These are phyloP conservation scores for Lizonia empirigonia DNA, from an alignment of 2,329 filamentous ascomycete species.

Conservation along the genomic window DNA sequence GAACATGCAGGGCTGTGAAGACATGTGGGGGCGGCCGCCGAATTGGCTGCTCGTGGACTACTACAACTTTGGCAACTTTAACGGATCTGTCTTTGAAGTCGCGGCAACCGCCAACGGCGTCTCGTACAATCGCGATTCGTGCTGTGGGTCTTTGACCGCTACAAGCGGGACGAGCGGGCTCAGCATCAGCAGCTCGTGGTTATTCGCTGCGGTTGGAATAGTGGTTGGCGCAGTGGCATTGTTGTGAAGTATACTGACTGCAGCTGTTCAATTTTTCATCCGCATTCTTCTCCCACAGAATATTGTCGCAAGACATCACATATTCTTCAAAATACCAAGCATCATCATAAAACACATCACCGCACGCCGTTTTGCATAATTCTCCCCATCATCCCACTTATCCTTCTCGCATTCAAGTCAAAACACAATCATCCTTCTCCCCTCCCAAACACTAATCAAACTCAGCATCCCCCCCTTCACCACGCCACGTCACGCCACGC, in stretches of 20 bases:
- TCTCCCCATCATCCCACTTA: too few relatives aligned
- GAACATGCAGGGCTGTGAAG: constrained; percentile 34
- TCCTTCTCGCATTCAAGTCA: too few relatives aligned
- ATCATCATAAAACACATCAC: too few relatives aligned
- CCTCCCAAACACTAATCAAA: too few relatives aligned
- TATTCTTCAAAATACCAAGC: too few relatives aligned
- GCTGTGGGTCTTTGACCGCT: constrained; percentile 28
- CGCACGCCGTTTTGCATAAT: too few relatives aligned
- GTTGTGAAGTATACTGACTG: background rate
- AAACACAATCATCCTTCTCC: too few relatives aligned
- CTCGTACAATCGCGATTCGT: constrained; percentile 26
- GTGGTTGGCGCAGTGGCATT: background rate
- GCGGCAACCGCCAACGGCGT: constrained; percentile 58
- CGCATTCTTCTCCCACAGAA: too few relatives aligned
- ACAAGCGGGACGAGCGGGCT: background rate
- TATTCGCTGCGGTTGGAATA: background rate
- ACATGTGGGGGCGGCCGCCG: constrained; percentile 41
- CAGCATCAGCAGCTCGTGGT: background rate
- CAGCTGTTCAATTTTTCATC: too few relatives aligned
- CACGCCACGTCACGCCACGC: too few relatives aligned
- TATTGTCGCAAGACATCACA: too few relatives aligned
- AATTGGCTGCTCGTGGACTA: constrained; percentile 48
- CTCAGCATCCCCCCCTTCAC: too few relatives aligned
- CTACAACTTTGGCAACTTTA: constrained; percentile 43
- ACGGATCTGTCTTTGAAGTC: constrained; percentile 45